phyloP scores from a whole-genome alignment of 1,284 basidiomycete species.

The Pyrrhoderma noxium region DNA sequence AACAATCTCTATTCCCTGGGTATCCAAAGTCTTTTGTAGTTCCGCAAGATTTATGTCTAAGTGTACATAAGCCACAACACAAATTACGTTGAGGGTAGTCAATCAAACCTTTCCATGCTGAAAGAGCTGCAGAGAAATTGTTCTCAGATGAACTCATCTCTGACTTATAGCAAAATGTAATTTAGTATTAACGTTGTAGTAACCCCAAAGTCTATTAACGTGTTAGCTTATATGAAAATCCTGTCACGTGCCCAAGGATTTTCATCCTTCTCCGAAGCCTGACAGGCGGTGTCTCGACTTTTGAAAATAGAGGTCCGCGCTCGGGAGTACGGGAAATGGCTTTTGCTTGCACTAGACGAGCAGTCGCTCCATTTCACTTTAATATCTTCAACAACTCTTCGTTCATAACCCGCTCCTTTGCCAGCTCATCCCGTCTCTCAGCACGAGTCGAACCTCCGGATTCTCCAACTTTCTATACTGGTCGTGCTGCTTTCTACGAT shows the following conservation, averaged over 20 bases:
- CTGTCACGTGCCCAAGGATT: background rate
- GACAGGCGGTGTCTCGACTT: background rate
- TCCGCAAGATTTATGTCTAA: constrained; percentile 83
- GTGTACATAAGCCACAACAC: background rate
- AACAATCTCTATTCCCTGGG: constrained; percentile 89
- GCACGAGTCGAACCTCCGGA: constrained; percentile 30
- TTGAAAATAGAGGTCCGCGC: background rate
- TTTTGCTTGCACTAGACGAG: constrained; percentile 7
- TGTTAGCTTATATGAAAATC: too few relatives aligned
- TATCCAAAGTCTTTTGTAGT: constrained; percentile 87
- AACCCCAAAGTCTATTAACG: too few relatives aligned
- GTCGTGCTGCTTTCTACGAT: constrained; percentile 73
- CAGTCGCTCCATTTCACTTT: background rate
- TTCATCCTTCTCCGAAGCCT: background rate
- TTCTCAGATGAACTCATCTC: constrained; percentile 41
- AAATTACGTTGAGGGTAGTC: background rate
- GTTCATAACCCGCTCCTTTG: background rate
- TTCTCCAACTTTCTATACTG: constrained; percentile 84
- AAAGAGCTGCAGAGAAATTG: constrained; percentile 80
- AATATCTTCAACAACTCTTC: background rate
- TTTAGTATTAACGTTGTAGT: background rate
- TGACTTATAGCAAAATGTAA: background rate
- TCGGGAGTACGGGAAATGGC: too few relatives aligned
- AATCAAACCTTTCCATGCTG: constrained; percentile 80
- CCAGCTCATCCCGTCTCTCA: constrained; percentile 5